A percentile compares a stretch with the other conserved stretches of the same genome.
Conservation (phyloP, 2,329 filamentous ascomycete species). For the Talaromyces sp. region DNA sequence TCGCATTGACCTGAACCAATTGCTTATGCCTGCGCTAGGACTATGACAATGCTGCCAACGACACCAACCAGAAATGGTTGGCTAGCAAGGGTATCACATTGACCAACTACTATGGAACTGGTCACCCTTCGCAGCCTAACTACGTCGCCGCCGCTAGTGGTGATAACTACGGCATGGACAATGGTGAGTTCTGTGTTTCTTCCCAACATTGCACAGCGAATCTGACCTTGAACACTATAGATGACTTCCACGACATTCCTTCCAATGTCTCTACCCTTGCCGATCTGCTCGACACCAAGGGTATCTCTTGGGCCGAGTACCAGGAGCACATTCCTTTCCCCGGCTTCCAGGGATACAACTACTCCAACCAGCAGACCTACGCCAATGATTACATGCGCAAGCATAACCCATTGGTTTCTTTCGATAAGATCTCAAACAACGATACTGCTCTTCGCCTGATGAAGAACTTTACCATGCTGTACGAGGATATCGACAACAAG, state of each 20-base stretch:
- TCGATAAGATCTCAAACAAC: conserved; percentile 63
- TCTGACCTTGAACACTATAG: neutral
- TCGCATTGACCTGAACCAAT: neutral
- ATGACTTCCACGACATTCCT: conserved; percentile 62
- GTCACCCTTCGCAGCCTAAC: conserved; percentile 76
- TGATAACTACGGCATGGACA: conserved; percentile 72
- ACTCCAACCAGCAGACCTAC: conserved; percentile 65
- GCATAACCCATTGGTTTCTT: conserved; percentile 71
- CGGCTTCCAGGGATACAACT: conserved; percentile 69
- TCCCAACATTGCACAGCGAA: too few relatives aligned
- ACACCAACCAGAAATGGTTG: conserved; percentile 47
- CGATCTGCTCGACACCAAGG: conserved; percentile 67
- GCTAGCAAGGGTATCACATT: conserved; percentile 60
- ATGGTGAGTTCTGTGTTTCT: conserved; percentile 51
- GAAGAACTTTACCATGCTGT: conserved; percentile 74
- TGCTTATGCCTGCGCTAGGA: conserved; percentile 32
- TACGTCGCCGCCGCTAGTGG: conserved; percentile 70
- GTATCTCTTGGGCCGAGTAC: conserved; percentile 71
- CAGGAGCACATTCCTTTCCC: conserved; percentile 77
- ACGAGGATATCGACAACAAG: conserved; percentile 64
- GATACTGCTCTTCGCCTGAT: conserved; percentile 65
- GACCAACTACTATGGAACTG: conserved; percentile 62
- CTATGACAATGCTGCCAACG: conserved; percentile 65
- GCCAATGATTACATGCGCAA: conserved; percentile 81
- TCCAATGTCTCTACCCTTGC: conserved; percentile 68